phyloP scores from a whole-genome alignment of 2,329 filamentous ascomycete genomes.

The Albifimbria verrucaria region DNA sequence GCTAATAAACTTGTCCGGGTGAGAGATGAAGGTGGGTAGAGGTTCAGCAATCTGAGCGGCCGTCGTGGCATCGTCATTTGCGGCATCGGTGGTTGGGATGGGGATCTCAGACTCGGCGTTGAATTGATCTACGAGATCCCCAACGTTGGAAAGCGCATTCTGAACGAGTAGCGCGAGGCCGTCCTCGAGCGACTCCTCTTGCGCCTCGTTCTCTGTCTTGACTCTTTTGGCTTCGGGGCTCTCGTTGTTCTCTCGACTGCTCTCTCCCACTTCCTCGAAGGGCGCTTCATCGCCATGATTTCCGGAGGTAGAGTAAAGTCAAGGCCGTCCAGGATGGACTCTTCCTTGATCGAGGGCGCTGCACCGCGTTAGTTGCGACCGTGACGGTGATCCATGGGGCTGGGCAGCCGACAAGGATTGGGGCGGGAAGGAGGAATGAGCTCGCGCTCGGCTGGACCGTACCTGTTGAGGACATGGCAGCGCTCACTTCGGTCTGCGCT shows the following conservation, averaged over 20 bases:
- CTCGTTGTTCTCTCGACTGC: slow-evolving; percentile 17
- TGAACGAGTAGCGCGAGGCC: slow-evolving; percentile 35
- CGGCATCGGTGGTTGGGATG: slow-evolving; percentile 24
- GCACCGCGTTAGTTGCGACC: slow-evolving; percentile 20
- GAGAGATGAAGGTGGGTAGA: slow-evolving; percentile 28
- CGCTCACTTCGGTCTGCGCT: slow-evolving; percentile 32
- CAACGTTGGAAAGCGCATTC: slow-evolving; percentile 37
- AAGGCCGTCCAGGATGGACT: slow-evolving; percentile 31
- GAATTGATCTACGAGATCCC: slow-evolving; percentile 32
- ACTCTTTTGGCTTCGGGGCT: slow-evolving; percentile 29
- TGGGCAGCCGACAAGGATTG: slow-evolving; percentile 9
- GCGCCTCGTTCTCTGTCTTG: slow-evolving; percentile 24
- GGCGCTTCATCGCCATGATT: slow-evolving; percentile 35
- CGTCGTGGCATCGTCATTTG: slow-evolving; percentile 29
- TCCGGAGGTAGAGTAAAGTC: slow-evolving; percentile 33
- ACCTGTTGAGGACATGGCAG: slow-evolving; percentile 32
- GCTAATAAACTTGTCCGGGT: slow-evolving; percentile 35
- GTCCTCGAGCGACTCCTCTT: slow-evolving; percentile 29
- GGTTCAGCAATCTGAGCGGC: slow-evolving; percentile 22
- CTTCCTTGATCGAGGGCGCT: slow-evolving; percentile 35
- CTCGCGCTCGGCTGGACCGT: slow-evolving; percentile 21
- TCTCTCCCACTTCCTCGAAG: slow-evolving; percentile 25
- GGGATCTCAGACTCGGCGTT: slow-evolving; percentile 16
- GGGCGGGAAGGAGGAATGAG: too few relatives aligned
- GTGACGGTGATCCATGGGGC: slow-evolving; percentile 7